Evolutionary conservation across 805 yeast species (phyloP).

Genomic region (Candida mattraensis): DNA sequence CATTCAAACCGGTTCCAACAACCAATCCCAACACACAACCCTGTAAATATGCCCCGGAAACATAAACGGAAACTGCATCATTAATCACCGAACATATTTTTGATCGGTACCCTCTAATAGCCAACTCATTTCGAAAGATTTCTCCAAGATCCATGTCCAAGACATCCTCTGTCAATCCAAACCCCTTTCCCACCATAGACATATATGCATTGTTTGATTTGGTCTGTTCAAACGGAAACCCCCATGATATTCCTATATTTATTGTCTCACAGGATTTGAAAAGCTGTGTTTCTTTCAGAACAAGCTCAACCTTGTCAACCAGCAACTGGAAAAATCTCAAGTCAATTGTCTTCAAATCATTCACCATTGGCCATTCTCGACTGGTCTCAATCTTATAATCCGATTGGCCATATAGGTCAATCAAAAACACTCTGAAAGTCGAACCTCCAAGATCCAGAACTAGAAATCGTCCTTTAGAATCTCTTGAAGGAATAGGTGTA

Average conservation of each 20-base stretch:
- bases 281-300: conserved; percentile 18
- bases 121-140: conserved; percentile 38
- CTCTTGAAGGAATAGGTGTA: conserved; percentile 19
- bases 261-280: conserved; percentile 21
- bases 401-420: conserved; percentile 18
- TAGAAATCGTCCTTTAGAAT: conserved; percentile 32
- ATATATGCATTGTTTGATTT: conserved; percentile 46
- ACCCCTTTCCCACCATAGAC: conserved; percentile 62
- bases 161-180: conserved; percentile 43
- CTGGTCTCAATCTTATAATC: conserved; percentile 10
- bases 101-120: conserved; percentile 28
- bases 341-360: conserved; percentile 41
- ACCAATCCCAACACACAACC: conserved; percentile 53
- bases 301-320: conserved; percentile 35
- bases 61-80: conserved; percentile 62
- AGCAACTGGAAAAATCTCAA: conserved; percentile 43
- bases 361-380: conserved; percentile 39
- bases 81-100: conserved; percentile 52
- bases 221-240: conserved; percentile 50
- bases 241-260: conserved; percentile 53
- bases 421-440: conserved; percentile 42
- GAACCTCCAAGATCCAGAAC: conserved; percentile 61
- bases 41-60: conserved; percentile 44
- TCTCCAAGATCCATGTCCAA: conserved; percentile 40
- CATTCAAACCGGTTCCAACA: conserved; percentile 68